Base-by-base conservation (phyloP, 2,329 filamentous ascomycete genomes). In the Gaeumannomyces sp. region DNA sequence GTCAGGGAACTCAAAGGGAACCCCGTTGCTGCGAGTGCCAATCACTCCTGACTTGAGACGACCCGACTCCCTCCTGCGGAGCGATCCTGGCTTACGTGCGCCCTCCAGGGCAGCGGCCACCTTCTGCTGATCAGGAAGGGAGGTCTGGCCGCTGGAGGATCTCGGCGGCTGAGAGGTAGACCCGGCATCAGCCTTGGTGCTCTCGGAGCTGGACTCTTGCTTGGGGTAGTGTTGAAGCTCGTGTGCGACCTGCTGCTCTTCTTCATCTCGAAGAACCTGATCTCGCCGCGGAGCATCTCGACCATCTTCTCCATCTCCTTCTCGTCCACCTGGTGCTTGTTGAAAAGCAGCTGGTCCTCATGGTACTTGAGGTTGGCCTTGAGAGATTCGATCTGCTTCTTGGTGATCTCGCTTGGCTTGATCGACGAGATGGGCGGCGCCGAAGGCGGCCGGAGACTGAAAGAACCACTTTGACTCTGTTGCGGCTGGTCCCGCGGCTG, bases 301-400 rank as follows among this genome's bases (percentile, higher is more conserved):
- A 87, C 81, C 38, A 79, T 78, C 28, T 76, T 73, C 66, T 81
- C 77, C 72, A 85, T 80, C 45, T 78, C 74, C 67, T 77, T 79
- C 68, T 85, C 83, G 65, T 88, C 85, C 67, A 88, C 85, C 68
- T 88, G 85, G 67, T 88, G 84, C 68, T 80, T 82, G 71, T 88
- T 88, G 76, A 84, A 86, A 63, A 81, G 79, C 59, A 88, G 73
- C 68, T 89, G 85, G 66, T 85, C 81, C 67, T 87, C 81, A 57
- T 83, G 77, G 65, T 82, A 81, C 69, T 81, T 84, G 66, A 88
- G 76, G n/a, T 80, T 79, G n/a, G 72, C 70, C 57, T 79, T 79
- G 64, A 88, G 78, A 58, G 76, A 74, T 28, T 81, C 78, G 62
- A 87, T 80, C 68, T 87, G 85, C 68, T 82, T 84, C 71, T 77